These are phyloP conservation scores for Ophiostoma sp. DNA, from an alignment of 2,329 filamentous ascomycete genomes.

Conservation along the genomic window DNA sequence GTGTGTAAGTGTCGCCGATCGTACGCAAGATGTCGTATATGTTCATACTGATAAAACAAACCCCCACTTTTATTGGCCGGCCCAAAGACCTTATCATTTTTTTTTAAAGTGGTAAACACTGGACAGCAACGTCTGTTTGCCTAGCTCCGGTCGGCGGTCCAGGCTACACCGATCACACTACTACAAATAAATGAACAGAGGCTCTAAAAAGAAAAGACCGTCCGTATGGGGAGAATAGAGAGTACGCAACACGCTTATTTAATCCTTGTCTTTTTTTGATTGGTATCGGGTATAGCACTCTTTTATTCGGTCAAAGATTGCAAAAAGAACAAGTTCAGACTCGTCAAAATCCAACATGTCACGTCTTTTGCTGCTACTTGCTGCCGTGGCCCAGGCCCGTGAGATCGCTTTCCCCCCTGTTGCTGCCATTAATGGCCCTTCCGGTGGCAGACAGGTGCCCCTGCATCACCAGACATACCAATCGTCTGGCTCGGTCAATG, in stretches of 20 bases:
- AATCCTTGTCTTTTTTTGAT: background rate
- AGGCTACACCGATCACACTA: background rate
- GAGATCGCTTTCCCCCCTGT: conserved; percentile 26
- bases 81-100: background rate
- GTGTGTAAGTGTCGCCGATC: background rate
- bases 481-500: conserved; percentile 19
- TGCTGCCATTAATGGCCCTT: conserved; percentile 19
- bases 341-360: background rate
- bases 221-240: too few species aligned
- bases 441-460: background rate
- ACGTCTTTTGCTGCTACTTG: conserved; percentile 14
- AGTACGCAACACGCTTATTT: background rate
- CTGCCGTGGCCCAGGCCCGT: conserved; percentile 21
- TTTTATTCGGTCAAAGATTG: background rate
- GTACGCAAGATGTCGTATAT: background rate
- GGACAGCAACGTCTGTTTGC: background rate
- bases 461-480: conserved; percentile 14
- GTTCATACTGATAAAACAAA: background rate
- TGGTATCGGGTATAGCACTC: background rate
- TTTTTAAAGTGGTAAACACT: background rate
- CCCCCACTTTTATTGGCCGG: background rate
- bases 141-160: background rate
- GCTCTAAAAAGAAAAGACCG: too few species aligned
- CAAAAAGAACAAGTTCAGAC: background rate
- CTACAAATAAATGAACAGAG: background rate